Evolutionary conservation across 2,329 filamentous ascomycete species (phyloP).

Genomic region (Fusarium anthophilum): DNA sequence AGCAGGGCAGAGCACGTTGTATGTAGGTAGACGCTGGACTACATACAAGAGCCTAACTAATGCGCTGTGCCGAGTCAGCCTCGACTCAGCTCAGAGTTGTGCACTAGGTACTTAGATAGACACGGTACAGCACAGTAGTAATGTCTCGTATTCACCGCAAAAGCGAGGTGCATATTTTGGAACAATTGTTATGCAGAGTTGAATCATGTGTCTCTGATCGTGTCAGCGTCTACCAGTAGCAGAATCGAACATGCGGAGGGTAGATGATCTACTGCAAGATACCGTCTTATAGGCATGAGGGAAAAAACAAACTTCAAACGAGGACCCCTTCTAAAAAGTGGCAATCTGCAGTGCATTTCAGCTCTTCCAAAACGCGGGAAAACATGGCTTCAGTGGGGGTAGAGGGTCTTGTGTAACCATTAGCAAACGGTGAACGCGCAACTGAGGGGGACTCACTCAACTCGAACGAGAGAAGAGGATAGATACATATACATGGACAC

Average conservation of each 20-base stretch:
- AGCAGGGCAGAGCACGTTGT: neutral
- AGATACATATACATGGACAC: neutral
- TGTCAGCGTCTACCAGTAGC: neutral
- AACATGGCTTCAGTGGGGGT: constrained; percentile 7
- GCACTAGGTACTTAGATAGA: neutral
- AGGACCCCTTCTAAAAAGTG: neutral
- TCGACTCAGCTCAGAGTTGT: constrained; percentile 17
- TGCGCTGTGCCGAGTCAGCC: constrained; percentile 18
- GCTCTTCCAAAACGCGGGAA: constrained; percentile 7
- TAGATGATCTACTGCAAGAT: constrained; percentile 22
- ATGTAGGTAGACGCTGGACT: neutral
- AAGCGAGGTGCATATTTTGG: constrained; percentile 18
- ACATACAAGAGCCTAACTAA: neutral
- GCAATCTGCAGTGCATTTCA: constrained; percentile 15
- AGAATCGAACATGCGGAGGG: neutral
- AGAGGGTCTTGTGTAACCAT: constrained; percentile 26
- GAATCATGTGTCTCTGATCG: constrained; percentile 24
- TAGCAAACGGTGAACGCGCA: constrained; percentile 7
- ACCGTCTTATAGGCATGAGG: constrained; percentile 10
- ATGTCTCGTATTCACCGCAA: constrained; percentile 38
- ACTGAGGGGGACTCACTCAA: neutral
- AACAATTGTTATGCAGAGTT: constrained; percentile 16
- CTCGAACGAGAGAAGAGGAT: neutral
- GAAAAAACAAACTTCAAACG: neutral
- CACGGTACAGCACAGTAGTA: neutral